These are phyloP conservation scores for Globisporangium spinosum DNA, from an alignment of 352 stramenopile species.

Conservation along the genomic window DNA sequence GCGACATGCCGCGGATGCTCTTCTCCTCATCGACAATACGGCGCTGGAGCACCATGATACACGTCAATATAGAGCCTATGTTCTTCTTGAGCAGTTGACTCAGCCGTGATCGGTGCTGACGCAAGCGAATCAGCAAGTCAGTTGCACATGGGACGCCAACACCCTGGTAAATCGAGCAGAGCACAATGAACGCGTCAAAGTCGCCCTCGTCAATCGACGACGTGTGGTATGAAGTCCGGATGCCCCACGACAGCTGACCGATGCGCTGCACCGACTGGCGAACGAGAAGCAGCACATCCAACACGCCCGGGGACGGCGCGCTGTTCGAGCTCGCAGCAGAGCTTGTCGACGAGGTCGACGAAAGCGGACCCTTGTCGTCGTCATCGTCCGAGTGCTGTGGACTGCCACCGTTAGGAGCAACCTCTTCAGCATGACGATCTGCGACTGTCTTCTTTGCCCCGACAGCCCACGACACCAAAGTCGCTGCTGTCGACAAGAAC, in stretches of 20 bases:
- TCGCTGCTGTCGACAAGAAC: conserved; percentile 39
- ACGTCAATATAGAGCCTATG: conserved; percentile 65
- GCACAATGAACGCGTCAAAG: conserved; percentile 80
- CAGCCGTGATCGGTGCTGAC: conserved; percentile 63
- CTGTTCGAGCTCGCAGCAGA: conserved; percentile 49
- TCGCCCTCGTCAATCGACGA: conserved; percentile 79
- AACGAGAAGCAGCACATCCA: conserved; percentile 77
- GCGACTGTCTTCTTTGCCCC: conserved; percentile 39
- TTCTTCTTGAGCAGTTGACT: conserved; percentile 72
- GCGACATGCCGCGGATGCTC: conserved; percentile 67
- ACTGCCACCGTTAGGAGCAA: conserved; percentile 20
- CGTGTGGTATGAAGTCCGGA: conserved; percentile 82
- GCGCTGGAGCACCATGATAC: conserved; percentile 66
- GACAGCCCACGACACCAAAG: conserved; percentile 64
- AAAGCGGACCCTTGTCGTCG: conserved; percentile 46
- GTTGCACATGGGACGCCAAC: conserved; percentile 57
- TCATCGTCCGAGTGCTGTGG: conserved; percentile 78
- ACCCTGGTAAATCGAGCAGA: conserved; percentile 83
- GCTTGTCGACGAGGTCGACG: conserved; percentile 50
- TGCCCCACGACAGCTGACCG: conserved; percentile 74
- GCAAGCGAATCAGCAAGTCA: conserved; percentile 69
- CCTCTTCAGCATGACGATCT: conserved; percentile 18
- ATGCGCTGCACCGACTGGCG: conserved; percentile 85
- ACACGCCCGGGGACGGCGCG: conserved; percentile 51
- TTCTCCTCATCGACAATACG: conserved; percentile 78